A percentile compares a stretch with the other conserved stretches of the same genome.
These are phyloP conservation scores for Phaffomyces opuntiae DNA, from an alignment of 805 yeast genomes.

Conservation along the genomic window DNA sequence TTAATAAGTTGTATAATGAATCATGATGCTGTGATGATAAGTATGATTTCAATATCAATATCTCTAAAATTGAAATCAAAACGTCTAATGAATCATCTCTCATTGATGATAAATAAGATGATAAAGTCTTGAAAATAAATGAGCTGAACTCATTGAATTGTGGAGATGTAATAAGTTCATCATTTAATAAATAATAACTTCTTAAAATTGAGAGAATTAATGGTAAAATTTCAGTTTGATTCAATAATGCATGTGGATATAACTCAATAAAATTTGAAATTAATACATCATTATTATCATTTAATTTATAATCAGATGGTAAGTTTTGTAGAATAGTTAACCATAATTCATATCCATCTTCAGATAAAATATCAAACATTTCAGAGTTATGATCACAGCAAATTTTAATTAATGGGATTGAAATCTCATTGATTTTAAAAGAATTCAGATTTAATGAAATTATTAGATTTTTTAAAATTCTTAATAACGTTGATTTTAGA, in stretches of 20 bases:
- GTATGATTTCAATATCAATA: conserved; percentile 28
- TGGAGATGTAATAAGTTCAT: conserved; percentile 30
- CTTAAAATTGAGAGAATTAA: conserved; percentile 53
- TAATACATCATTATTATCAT: conserved; percentile 10
- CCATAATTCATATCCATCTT: conserved; percentile 88
- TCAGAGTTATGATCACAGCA: conserved; percentile 59
- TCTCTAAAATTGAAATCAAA: conserved; percentile 48
- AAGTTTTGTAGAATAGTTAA: conserved; percentile 55
- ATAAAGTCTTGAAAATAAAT: conserved; percentile 41
- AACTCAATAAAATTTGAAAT: conserved; percentile 22
- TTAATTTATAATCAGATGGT: conserved; percentile 29
- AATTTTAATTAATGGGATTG: conserved; percentile 55
- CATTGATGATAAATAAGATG: conserved; percentile 50
- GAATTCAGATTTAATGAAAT: conserved; percentile 48
- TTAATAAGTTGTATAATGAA: conserved; percentile 10
- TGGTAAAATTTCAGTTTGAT: conserved; percentile 71
- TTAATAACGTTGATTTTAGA: conserved; percentile 41
- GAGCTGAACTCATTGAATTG: conserved; percentile 27
- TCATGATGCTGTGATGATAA: not conserved
- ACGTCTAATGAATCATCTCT: conserved; percentile 64
- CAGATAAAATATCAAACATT: conserved; percentile 52
- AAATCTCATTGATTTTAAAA: conserved; percentile 43
- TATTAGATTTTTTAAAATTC: conserved; percentile 52
- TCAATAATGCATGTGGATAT: conserved; percentile 50
- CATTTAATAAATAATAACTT: conserved; percentile 50